Percentiles rank a stretch among this genome's conserved stretches.
phyloP scores from a whole-genome alignment of 2,329 filamentous ascomycete genomes.

The Aspergillus sp. region DNA sequence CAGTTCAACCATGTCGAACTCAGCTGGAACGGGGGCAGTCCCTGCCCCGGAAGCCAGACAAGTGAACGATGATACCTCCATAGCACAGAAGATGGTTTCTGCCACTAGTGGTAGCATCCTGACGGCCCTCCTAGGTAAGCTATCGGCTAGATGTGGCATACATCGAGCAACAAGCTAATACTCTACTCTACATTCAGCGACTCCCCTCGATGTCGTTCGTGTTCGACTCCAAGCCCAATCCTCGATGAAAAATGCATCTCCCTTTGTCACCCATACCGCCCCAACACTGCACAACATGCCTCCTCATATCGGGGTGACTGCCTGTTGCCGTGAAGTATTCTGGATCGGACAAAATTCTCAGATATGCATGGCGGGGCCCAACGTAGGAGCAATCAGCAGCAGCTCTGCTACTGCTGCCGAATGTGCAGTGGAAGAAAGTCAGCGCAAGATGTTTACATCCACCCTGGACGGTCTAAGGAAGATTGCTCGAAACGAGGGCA shows the following conservation, averaged over 20 bases:
- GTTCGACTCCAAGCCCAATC: slow-evolving; percentile 88
- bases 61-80: slow-evolving; percentile 58
- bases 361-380: slow-evolving; percentile 66
- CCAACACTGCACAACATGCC: slow-evolving; percentile 64
- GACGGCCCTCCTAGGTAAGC: slow-evolving; percentile 79
- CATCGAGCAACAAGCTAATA: no score
- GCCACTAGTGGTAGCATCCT: slow-evolving; percentile 86
- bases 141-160: not conserved
- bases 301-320: slow-evolving; percentile 82
- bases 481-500: slow-evolving; percentile 88
- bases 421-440: slow-evolving; percentile 83
- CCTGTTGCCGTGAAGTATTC: slow-evolving; percentile 95
- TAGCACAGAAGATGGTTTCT: slow-evolving; percentile 89
- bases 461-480: slow-evolving; percentile 90
- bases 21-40: slow-evolving; percentile 19
- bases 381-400: slow-evolving; percentile 37
- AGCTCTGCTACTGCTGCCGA: slow-evolving; percentile 47
- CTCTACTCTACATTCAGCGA: slow-evolving; percentile 54
- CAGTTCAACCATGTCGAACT: slow-evolving; percentile 27
- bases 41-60: slow-evolving; percentile 13
- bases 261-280: slow-evolving; percentile 47
- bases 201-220: slow-evolving; percentile 92
- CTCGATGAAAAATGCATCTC: slow-evolving; percentile 50
- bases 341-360: slow-evolving; percentile 84
- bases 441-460: slow-evolving; percentile 78